A percentile compares a stretch with the other conserved stretches of the same genome.
Conservation (phyloP, 2,329 filamentous ascomycete genomes). For the Claviceps africana region DNA sequence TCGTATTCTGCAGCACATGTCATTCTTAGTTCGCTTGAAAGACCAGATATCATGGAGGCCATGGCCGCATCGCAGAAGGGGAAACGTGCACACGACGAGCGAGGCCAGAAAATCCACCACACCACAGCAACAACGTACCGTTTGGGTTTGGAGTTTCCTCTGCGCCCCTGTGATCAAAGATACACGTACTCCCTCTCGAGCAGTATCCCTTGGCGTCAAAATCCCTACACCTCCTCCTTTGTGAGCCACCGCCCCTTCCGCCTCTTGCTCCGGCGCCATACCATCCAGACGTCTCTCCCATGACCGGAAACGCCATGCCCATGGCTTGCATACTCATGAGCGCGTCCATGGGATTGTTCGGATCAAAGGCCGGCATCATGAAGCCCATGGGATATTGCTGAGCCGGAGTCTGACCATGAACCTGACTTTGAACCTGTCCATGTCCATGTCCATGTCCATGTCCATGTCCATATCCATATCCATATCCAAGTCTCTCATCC, state of each 20-base stretch:
- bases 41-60: not conserved
- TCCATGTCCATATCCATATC: no score
- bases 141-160: conserved; percentile 7
- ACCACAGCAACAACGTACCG: conserved; percentile 14
- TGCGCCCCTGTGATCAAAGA: conserved; percentile 47
- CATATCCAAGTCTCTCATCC: conserved; percentile 9
- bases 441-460: no score
- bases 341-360: conserved; percentile 46
- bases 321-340: conserved; percentile 49
- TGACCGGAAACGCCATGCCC: conserved; percentile 25
- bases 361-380: conserved; percentile 34
- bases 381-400: conserved; percentile 6
- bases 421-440: not conserved
- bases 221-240: conserved; percentile 43
- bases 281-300: conserved; percentile 24
- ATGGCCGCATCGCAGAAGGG: not conserved
- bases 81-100: not conserved
- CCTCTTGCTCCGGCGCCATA: conserved; percentile 3
- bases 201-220: conserved; percentile 64
- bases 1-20: conserved; percentile 18
- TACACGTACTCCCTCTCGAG: conserved; percentile 50
- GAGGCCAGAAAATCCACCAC: no score
- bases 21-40: not conserved
- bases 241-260: conserved; percentile 15
- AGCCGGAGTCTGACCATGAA: conserved; percentile 5